phyloP scores from a whole-genome alignment of 2,329 filamentous ascomycete species.

The Colletotrichum caudatum region DNA sequence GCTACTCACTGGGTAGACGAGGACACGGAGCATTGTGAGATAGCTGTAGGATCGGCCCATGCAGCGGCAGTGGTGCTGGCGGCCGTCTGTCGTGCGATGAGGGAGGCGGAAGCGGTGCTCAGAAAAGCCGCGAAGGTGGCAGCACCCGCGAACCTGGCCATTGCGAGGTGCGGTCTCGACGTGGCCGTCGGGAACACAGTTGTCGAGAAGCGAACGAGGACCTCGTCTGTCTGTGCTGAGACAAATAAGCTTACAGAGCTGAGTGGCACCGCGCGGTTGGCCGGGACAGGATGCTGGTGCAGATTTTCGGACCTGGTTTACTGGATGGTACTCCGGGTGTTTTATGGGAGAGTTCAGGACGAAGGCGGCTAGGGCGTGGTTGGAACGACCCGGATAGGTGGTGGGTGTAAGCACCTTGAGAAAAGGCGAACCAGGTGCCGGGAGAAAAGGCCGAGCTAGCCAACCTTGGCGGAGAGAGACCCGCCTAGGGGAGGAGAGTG shows the following conservation, averaged over 20 bases:
- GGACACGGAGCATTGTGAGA: constrained; percentile 40
- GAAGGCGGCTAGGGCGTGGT: background rate
- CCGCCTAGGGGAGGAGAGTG: background rate
- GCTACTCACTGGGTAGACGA: constrained; percentile 40
- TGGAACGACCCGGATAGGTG: background rate
- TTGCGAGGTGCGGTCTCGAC: background rate
- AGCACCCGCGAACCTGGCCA: constrained; percentile 33
- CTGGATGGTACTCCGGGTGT: constrained; percentile 16
- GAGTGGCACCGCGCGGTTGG: background rate
- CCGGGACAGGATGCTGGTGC: constrained; percentile 17
- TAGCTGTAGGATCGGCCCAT: constrained; percentile 18
- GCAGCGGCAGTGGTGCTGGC: constrained; percentile 46
- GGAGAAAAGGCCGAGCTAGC: constrained; percentile 8
- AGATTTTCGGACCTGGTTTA: constrained; percentile 14
- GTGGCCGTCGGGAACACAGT: background rate
- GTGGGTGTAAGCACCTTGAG: constrained; percentile 35
- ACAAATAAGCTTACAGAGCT: background rate
- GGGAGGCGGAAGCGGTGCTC: constrained; percentile 29
- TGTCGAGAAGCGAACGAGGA: background rate
- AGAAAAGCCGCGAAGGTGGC: constrained; percentile 34
- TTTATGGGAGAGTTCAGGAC: constrained; percentile 25
- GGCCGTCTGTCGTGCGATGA: constrained; percentile 49
- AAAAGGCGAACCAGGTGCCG: background rate
- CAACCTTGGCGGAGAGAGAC: background rate
- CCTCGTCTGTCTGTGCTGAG: constrained; percentile 2